Base-by-base conservation (phyloP, 2,329 filamentous ascomycete species). In the Cladosporium oxysporum region DNA sequence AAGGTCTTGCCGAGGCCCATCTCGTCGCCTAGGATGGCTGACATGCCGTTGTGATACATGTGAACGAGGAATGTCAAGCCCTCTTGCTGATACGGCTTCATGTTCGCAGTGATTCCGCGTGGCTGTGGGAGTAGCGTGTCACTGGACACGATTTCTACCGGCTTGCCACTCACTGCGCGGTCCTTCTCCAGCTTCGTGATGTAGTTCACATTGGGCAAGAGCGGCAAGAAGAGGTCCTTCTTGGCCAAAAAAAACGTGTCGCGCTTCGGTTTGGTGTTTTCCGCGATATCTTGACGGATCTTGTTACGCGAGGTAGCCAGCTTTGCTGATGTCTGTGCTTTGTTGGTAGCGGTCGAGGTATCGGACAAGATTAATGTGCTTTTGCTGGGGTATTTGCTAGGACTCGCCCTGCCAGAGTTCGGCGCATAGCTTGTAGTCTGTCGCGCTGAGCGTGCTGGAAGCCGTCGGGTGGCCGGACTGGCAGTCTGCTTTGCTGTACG, bases 1-100 rank as follows among this genome's bases (percentile, higher is more conserved):
- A 84, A 71, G 0, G 82, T 83, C 72, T 83, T 84, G 29, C 82
- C 82, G 5, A 84, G 74, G 23, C 82, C 82, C 82, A 83, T 84
- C 64, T 83, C 82, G 62, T 84, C 82, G 21, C 82, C 82, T 2
- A 84, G 71, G 44, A 84, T 82, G 6, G 78, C 77, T 10, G 79
- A 78, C 68, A 81, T 74, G 64, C 80, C 79, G 66, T 83, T 83
- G 2, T 76, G 72, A 67, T 82, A 77, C 64, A 83, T 76, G 68
- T 83, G 79, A 0, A 83, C 70, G 8, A 85, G 76, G 69, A 84
- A 85, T 0, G 81, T 83, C 0, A 85, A 73, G 0, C 83, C 83
- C 3, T 81, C 79, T 0, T 84, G 71, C 66, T 85, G 83, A 57
- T 85, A 84, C 3, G 81, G 79, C 69, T 85, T 85, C 75, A 85